A percentile compares a stretch with the other conserved stretches of the same genome.
phyloP scores from a whole-genome alignment of 1,139 yeast species.

The Candida sp. region DNA sequence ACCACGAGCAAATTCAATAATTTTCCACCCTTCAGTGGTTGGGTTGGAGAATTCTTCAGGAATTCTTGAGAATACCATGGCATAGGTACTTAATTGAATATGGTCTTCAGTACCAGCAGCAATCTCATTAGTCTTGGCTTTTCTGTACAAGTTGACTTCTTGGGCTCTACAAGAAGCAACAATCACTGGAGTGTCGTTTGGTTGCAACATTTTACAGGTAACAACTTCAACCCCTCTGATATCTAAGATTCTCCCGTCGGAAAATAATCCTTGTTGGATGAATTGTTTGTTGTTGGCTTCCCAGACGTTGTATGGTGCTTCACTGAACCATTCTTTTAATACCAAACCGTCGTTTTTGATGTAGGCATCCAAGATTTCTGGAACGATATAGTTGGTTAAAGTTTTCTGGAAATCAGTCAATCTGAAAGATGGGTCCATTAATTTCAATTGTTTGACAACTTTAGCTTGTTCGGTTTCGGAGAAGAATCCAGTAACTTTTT shows the following conservation, averaged over 20 bases:
- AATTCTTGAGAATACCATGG: slow-evolving; percentile 90
- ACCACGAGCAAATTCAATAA: slow-evolving; percentile 93
- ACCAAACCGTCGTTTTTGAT: slow-evolving; percentile 86
- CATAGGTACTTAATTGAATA: slow-evolving; percentile 89
- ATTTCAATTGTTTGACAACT: slow-evolving; percentile 80
- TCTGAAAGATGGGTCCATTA: slow-evolving; percentile 87
- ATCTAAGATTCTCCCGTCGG: slow-evolving; percentile 91
- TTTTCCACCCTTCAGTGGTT: slow-evolving; percentile 97
- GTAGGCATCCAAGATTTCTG: slow-evolving; percentile 95
- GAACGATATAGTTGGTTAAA: slow-evolving; percentile 87
- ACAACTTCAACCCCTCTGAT: slow-evolving; percentile 94
- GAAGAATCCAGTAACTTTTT: slow-evolving; percentile 82
- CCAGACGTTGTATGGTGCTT: slow-evolving; percentile 96
- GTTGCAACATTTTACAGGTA: slow-evolving; percentile 84
- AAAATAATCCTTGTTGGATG: slow-evolving; percentile 85
- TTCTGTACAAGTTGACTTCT: slow-evolving; percentile 88
- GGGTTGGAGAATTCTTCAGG: slow-evolving; percentile 90
- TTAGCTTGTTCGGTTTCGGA: slow-evolving; percentile 97
- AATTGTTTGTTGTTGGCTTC: slow-evolving; percentile 92
- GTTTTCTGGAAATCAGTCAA: slow-evolving; percentile 79
- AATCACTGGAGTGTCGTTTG: slow-evolving; percentile 88
- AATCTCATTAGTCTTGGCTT: slow-evolving; percentile 87
- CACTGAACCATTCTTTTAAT: slow-evolving; percentile 89
- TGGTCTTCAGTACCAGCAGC: slow-evolving; percentile 97
- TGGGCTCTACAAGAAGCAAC: slow-evolving; percentile 97